A percentile compares a stretch with the other conserved stretches of the same genome.
phyloP scores from a whole-genome alignment of 2,329 filamentous ascomycete species.

The Fusarium siculi region DNA sequence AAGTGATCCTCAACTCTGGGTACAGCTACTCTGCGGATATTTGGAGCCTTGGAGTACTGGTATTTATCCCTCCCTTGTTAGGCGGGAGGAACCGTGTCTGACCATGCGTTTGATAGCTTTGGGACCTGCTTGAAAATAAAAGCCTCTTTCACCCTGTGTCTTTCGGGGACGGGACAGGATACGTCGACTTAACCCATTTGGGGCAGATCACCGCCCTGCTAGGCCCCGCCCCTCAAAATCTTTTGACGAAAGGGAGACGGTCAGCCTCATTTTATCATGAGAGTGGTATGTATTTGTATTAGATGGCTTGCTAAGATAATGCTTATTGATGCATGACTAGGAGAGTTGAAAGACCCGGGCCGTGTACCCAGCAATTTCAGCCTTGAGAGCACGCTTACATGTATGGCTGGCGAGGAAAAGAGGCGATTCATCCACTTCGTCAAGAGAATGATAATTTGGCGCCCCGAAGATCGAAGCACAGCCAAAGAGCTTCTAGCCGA shows the following conservation, averaged over 20 bases:
- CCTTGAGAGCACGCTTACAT: background rate
- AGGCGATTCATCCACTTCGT: background rate
- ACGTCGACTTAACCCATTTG: slow-evolving; percentile 10
- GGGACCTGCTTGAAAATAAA: slow-evolving; percentile 17
- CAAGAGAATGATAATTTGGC: background rate
- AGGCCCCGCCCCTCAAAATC: background rate
- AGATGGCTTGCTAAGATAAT: background rate
- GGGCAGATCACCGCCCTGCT: slow-evolving; percentile 12
- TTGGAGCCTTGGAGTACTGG: slow-evolving; percentile 41
- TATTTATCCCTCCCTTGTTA: background rate
- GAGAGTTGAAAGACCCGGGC: background rate
- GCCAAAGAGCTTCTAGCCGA: background rate
- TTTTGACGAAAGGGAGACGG: background rate
- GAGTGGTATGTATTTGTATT: background rate
- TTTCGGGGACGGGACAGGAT: background rate
- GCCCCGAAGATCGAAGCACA: background rate
- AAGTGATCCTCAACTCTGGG: slow-evolving; percentile 37
- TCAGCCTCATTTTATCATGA: background rate
- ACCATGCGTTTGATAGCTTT: slow-evolving; percentile 1
- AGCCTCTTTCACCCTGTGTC: slow-evolving; percentile 5
- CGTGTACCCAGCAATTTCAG: background rate
- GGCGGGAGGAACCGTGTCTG: rapidly evolving
- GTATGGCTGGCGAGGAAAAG: background rate
- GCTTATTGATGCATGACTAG: background rate
- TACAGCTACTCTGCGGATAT: slow-evolving; percentile 35